Conservation (phyloP, 345 rosid species). For the Citrus inodora region DNA sequence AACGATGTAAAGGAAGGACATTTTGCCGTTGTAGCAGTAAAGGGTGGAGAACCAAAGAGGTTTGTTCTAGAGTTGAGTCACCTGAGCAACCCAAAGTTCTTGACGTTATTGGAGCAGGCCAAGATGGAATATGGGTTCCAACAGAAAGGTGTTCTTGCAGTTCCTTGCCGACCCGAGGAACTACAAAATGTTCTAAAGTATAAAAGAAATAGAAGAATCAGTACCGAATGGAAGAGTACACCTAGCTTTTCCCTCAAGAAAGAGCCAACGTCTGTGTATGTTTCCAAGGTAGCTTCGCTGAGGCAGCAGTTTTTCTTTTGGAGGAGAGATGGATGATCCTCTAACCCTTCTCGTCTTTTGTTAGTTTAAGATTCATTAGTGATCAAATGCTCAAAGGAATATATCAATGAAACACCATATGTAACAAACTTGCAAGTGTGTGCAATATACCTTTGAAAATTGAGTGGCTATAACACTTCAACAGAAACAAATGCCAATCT, state of each 20-base stretch:
- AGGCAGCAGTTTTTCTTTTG: neutral
- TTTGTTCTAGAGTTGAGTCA: conserved; percentile 43
- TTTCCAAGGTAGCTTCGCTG: conserved; percentile 1
- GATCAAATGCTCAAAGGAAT: neutral
- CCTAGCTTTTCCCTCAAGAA: neutral
- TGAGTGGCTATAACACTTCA: neutral
- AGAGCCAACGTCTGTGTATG: no score
- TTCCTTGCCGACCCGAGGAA: conserved; percentile 59
- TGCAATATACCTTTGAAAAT: neutral
- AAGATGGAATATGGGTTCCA: conserved; percentile 52
- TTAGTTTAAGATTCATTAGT: neutral
- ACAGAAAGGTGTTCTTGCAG: conserved; percentile 36
- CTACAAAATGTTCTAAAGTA: conserved; percentile 33
- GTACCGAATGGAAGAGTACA: neutral
- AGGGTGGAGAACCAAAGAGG: conserved; percentile 46
- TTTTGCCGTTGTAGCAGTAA: conserved; percentile 39
- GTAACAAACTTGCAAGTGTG: neutral
- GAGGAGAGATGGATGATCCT: neutral
- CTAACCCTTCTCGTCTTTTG: neutral
- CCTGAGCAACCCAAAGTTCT: neutral
- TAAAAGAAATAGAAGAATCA: neutral
- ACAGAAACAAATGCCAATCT: no score
- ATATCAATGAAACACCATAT: no score
- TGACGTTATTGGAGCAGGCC: no score
- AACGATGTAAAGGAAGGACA: conserved; percentile 47